Conservation (phyloP, 176 grass and related monocot species). For the Ensete glaucum region DNA sequence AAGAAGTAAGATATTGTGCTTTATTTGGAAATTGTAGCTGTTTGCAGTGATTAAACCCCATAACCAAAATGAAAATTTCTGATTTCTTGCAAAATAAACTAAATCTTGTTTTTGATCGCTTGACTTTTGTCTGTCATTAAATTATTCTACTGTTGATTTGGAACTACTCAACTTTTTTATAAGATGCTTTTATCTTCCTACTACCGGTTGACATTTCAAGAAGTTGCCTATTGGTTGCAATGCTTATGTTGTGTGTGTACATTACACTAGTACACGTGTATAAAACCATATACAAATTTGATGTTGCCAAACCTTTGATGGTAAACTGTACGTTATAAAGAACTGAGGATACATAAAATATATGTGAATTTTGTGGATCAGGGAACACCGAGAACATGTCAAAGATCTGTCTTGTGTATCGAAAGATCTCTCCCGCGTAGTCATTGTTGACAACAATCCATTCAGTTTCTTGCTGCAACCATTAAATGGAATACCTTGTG, state of each 20-base stretch:
- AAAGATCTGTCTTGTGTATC: slow-evolving; percentile 93
- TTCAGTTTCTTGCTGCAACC: slow-evolving; percentile 98
- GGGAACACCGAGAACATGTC: slow-evolving; percentile 88
- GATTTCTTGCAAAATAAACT: background rate
- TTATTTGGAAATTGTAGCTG: background rate
- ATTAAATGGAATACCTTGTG: slow-evolving; percentile 86
- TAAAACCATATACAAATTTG: no score
- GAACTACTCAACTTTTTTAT: no score
- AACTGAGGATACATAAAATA: background rate
- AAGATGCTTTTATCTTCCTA: no score
- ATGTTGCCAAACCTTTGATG: no score
- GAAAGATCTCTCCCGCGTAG: slow-evolving; percentile 61
- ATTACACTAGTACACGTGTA: no score
- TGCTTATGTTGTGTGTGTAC: no score
- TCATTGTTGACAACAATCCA: slow-evolving; percentile 93
- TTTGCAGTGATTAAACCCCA: background rate
- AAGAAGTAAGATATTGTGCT: background rate
- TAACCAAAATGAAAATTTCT: background rate
- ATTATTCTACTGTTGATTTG: no score
- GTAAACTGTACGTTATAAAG: background rate
- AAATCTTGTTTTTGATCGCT: background rate
- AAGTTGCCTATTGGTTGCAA: no score
- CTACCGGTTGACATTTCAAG: no score
- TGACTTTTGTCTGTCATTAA: no score
- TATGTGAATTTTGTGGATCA: slow-evolving; percentile 26